Evolutionary conservation across 2,329 filamentous ascomycete genomes (phyloP).

Genomic region (Cercospora janseana): DNA sequence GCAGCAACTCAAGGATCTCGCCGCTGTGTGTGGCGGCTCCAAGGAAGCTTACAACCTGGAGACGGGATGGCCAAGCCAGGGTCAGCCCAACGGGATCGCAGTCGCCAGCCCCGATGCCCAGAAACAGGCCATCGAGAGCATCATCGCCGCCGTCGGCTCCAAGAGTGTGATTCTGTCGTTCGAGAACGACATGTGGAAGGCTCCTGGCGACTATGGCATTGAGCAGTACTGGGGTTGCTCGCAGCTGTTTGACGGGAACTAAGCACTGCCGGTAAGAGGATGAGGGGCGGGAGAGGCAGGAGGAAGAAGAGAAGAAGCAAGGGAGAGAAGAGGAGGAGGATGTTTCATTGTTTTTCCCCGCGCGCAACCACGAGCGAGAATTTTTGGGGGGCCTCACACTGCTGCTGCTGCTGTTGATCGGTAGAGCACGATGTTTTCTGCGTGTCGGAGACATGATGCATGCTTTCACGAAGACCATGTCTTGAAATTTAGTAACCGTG

Average conservation of each 20-base stretch:
- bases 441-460: too few species aligned
- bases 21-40: constrained; percentile 63
- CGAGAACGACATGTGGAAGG: constrained; percentile 80
- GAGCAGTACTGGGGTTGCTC: constrained; percentile 79
- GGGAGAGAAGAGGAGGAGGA: background rate
- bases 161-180: constrained; percentile 79
- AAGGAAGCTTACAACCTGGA: constrained; percentile 80
- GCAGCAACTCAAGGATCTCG: constrained; percentile 68
- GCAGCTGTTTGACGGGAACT: constrained; percentile 24
- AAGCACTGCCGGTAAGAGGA: too few species aligned
- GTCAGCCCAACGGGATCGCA: constrained; percentile 68
- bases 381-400: too few species aligned
- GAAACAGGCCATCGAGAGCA: constrained; percentile 67
- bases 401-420: too few species aligned
- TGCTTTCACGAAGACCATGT: too few species aligned
- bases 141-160: constrained; percentile 63
- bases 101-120: constrained; percentile 68
- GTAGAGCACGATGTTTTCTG: too few species aligned
- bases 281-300: background rate
- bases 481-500: too few species aligned
- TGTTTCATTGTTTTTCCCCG: background rate
- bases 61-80: constrained; percentile 80
- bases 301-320: background rate
- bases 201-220: constrained; percentile 63
- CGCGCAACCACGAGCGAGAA: too few species aligned